These are phyloP conservation scores for Flaveria linearis DNA, from an alignment of 129 eudicot species.

Conservation along the genomic window DNA sequence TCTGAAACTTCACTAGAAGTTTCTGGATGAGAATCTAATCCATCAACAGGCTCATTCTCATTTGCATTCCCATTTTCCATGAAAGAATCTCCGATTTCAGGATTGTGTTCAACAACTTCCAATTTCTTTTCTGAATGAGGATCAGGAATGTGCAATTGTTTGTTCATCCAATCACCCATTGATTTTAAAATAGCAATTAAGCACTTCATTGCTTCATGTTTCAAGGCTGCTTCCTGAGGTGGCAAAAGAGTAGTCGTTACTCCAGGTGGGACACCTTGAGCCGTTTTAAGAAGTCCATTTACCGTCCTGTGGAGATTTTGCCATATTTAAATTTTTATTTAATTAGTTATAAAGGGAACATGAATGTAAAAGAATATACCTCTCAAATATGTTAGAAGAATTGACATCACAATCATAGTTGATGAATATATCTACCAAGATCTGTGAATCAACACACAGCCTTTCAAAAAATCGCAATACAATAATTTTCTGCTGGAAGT, in stretches of 20 bases:
- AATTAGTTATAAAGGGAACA: slow-evolving; percentile 1
- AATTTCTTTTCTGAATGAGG: slow-evolving; percentile 57
- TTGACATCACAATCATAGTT: slow-evolving; percentile 97
- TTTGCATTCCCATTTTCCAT: slow-evolving; percentile 56
- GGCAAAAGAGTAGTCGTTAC: slow-evolving; percentile 77
- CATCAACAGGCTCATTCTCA: slow-evolving; percentile 70
- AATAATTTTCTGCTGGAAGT: slow-evolving; percentile 95
- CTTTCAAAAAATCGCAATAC: slow-evolving; percentile 87
- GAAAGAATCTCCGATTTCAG: slow-evolving; percentile 55
- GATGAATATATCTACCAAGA: slow-evolving; percentile 91
- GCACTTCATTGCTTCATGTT: slow-evolving; percentile 94
- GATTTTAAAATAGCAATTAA: slow-evolving; percentile 81
- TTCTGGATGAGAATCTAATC: slow-evolving; percentile 79
- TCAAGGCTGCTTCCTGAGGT: slow-evolving; percentile 84
- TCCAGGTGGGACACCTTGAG: slow-evolving; percentile 99
- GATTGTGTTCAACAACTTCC: slow-evolving; percentile 57
- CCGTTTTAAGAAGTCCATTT: slow-evolving; percentile 97
- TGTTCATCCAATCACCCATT: slow-evolving; percentile 99
- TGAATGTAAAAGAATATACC: slow-evolving; percentile 51
- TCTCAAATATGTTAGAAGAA: slow-evolving; percentile 96
- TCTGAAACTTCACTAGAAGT: slow-evolving; percentile 80
- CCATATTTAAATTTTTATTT: background rate
- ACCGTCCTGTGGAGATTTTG: slow-evolving; percentile 62
- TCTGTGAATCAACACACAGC: slow-evolving; percentile 92
- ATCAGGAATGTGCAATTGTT: slow-evolving; percentile 89